Base-by-base conservation (phyloP, 176 grass and related monocot genomes). In the Saccharum officinarum region DNA sequence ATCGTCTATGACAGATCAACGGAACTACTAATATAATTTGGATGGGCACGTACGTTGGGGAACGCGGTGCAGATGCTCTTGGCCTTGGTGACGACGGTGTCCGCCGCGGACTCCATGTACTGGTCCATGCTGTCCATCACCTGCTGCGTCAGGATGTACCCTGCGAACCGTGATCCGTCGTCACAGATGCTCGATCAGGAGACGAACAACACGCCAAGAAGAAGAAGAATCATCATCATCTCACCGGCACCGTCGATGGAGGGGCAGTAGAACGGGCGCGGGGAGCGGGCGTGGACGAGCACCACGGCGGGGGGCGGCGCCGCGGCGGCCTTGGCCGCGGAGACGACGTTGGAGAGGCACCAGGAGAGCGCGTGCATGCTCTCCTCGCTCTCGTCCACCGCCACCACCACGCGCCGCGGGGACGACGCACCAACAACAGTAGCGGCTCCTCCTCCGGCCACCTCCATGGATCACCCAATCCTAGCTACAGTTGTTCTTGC, bases 321-420 rank as follows among this genome's bases (percentile, higher is more conserved):
- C 17, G 17, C 47, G 8, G 47, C 10, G 30, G 73, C 30, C 30
- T 22, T 7, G 17, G 49, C 49, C 28, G 73, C 18, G 18, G 80
- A 64, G 46, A 78, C 83, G 44, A 90, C 63, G 78, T 86, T 90
- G 83, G 79, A 42, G 78, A 90, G 83, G 88, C 83, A 90, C 88
- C 88, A 90, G 52, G 71, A 77, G 78, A 90, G 88, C 4, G 83
- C 83, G 79, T 82, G 74, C 88, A 45, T 82, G 83, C 88, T 86
- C 88, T 90, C 88, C 64, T 82, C 83, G 83, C 83, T 68, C 83
- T 82, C 88, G 88, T 90, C 88, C 72, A 90, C 88, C 25, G 83
- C 83, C 71, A 90, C 83, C 52, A 90, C 83, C 38, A 90, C 62
- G 28, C 88, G 79, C 12, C 88, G 83, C 72, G 70, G 36, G 36